phyloP scores from a whole-genome alignment of 2,329 filamentous ascomycete genomes.

The Fusarium sulawesiense region DNA sequence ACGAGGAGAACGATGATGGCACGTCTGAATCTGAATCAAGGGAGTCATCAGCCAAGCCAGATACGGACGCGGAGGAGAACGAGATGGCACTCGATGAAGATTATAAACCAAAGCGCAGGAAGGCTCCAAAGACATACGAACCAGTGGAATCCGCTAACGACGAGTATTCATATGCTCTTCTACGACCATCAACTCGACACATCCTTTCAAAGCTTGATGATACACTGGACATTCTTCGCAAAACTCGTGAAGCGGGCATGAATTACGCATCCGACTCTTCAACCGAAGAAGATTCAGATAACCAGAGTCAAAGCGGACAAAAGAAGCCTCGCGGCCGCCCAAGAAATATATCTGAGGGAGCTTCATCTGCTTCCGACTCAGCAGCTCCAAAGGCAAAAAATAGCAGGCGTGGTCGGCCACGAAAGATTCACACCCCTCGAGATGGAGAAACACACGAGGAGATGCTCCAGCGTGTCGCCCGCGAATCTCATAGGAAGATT shows the following conservation, averaged over 20 bases:
- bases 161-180: slow-evolving; percentile 69
- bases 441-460: slow-evolving; percentile 60
- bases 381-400: slow-evolving; percentile 13
- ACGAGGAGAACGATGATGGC: slow-evolving; percentile 9
- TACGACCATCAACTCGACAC: slow-evolving; percentile 77
- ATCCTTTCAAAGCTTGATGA: slow-evolving; percentile 76
- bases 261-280: slow-evolving; percentile 55
- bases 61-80: slow-evolving; percentile 33
- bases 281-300: slow-evolving; percentile 53
- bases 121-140: slow-evolving; percentile 47
- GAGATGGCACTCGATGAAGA: slow-evolving; percentile 18
- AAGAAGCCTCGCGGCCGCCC: slow-evolving; percentile 48
- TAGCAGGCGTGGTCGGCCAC: slow-evolving; percentile 54
- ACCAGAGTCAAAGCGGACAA: slow-evolving; percentile 38
- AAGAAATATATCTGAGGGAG: slow-evolving; percentile 24
- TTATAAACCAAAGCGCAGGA: background rate
- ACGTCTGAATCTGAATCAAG: slow-evolving; percentile 17
- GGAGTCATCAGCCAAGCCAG: slow-evolving; percentile 34
- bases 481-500: slow-evolving; percentile 51
- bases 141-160: slow-evolving; percentile 77
- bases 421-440: slow-evolving; percentile 53
- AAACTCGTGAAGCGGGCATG: slow-evolving; percentile 65
- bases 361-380: slow-evolving; percentile 21
- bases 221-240: slow-evolving; percentile 77
- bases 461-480: slow-evolving; percentile 61